Evolutionary conservation across 2,329 filamentous ascomycete genomes (phyloP).

Genomic region (Beauveria caledonica): DNA sequence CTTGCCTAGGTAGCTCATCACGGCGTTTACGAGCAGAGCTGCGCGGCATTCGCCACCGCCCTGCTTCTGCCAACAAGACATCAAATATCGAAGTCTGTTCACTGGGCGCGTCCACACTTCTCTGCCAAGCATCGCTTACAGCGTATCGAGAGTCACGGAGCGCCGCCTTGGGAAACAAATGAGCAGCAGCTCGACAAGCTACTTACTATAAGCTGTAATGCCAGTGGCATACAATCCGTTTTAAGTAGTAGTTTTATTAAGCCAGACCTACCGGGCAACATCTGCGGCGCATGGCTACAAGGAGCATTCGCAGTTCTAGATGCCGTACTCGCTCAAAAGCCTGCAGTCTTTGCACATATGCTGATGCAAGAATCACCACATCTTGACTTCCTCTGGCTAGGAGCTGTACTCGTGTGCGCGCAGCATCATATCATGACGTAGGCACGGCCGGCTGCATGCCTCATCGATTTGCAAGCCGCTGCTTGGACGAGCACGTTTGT

Average conservation of each 20-base stretch:
- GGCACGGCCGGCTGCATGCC: conserved; percentile 8
- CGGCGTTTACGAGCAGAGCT: conserved; percentile 1
- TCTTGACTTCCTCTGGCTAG: conserved; percentile 14
- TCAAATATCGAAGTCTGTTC: conserved; percentile 1
- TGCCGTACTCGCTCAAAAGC: background rate
- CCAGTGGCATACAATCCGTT: conserved; percentile 2
- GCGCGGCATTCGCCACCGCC: conserved; percentile 9
- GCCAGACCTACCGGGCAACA: conserved; percentile 10
- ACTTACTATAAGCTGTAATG: conserved; percentile 14
- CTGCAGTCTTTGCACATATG: background rate
- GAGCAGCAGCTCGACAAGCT: conserved; percentile 13
- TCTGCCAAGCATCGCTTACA: background rate
- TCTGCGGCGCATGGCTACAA: background rate
- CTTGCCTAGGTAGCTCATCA: conserved; percentile 7
- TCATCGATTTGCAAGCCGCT: conserved; percentile 13
- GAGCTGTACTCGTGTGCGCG: conserved; percentile 10
- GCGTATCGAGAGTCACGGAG: background rate
- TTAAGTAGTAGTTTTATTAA: conserved; percentile 13
- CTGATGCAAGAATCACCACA: conserved; percentile 7
- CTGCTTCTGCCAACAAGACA: conserved; percentile 9
- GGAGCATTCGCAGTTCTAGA: background rate
- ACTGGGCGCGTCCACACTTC: background rate
- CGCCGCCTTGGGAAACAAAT: conserved; percentile 10
- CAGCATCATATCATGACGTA: conserved; percentile 9
- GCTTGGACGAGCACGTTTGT: conserved; percentile 10